Evolutionary conservation across 768 basidiomycete species (phyloP).

Genomic region (Mycena galopus): DNA sequence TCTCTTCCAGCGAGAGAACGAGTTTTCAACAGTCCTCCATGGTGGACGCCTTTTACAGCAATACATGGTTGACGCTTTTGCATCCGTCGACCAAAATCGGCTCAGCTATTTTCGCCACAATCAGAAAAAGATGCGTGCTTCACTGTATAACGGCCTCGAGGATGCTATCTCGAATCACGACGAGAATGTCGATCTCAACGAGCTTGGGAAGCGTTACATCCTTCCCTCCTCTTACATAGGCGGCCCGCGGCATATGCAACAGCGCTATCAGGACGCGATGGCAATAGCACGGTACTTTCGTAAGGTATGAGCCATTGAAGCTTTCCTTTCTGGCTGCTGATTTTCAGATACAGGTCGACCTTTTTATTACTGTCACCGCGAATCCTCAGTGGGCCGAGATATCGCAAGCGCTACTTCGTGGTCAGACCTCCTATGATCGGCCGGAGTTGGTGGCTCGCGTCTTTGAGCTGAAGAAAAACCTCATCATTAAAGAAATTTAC

Average conservation of each 20-base stretch:
- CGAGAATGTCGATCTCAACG: conserved; percentile 32
- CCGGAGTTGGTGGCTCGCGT: conserved; percentile 65
- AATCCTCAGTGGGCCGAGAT: conserved; percentile 1
- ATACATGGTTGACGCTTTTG: conserved; percentile 55
- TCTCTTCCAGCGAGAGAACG: background rate
- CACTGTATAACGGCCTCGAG: conserved; percentile 47
- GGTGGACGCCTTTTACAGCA: conserved; percentile 54
- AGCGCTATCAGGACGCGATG: conserved; percentile 53
- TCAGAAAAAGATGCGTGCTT: conserved; percentile 47
- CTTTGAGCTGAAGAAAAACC: conserved; percentile 58
- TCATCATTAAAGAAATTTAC: conserved; percentile 52
- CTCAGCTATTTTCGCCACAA: conserved; percentile 47
- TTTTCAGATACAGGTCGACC: background rate
- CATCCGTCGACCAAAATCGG: conserved; percentile 47
- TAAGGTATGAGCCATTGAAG: background rate
- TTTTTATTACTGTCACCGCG: background rate
- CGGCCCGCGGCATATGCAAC: conserved; percentile 49
- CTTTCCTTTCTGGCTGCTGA: too few species aligned
- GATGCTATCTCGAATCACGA: conserved; percentile 39
- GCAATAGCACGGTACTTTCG: conserved; percentile 50
- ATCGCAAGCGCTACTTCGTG: conserved; percentile 48
- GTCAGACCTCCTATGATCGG: conserved; percentile 54
- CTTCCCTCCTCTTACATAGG: conserved; percentile 37
- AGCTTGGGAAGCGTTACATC: conserved; percentile 6
- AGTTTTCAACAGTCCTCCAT: conserved; percentile 47